These are phyloP conservation scores for Colletotrichum lentis DNA, from an alignment of 2,329 filamentous ascomycete genomes.

Conservation along the genomic window DNA sequence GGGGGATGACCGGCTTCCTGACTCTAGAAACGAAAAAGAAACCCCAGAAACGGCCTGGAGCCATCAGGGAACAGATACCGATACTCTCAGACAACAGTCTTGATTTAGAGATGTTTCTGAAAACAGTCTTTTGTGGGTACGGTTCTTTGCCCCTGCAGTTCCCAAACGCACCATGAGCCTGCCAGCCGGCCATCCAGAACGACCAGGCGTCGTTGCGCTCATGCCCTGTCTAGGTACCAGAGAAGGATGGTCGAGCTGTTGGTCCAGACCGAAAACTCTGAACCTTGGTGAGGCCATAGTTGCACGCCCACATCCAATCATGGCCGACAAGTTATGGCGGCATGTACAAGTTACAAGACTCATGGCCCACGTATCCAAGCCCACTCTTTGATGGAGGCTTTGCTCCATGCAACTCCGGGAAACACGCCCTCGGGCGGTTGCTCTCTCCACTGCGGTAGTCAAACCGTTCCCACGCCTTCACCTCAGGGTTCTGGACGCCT, in stretches of 20 bases:
- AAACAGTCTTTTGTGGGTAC: not conserved
- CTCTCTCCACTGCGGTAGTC: conserved; percentile 17
- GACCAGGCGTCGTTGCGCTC: conserved; percentile 6
- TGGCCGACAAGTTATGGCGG: conserved; percentile 18
- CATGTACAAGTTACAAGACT: conserved; percentile 31
- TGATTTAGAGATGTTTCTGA: conserved; percentile 17
- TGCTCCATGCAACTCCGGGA: conserved; percentile 36
- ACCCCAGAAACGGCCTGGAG: conserved; percentile 26
- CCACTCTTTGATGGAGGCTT: conserved; percentile 33
- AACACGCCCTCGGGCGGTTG: conserved; percentile 32
- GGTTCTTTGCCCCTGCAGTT: conserved; percentile 15
- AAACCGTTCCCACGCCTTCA: conserved; percentile 16
- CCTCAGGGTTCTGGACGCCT: conserved; percentile 9
- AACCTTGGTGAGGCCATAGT: conserved; percentile 29
- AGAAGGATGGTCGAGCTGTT: conserved; percentile 25
- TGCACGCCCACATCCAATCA: conserved; percentile 29
- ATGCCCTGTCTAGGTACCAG: not conserved
- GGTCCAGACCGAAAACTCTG: conserved; percentile 36
- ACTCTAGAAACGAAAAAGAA: conserved; percentile 30
- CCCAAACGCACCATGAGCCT: conserved; percentile 8
- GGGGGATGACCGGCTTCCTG: conserved; percentile 10
- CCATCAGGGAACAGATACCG: conserved; percentile 11
- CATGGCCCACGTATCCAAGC: conserved; percentile 21
- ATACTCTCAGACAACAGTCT: conserved; percentile 8
- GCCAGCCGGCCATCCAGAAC: not conserved